Percentiles rank a stretch among this genome's conserved stretches.
Conservation (phyloP, 257 asterid genomes). For the Solanum piurae region DNA sequence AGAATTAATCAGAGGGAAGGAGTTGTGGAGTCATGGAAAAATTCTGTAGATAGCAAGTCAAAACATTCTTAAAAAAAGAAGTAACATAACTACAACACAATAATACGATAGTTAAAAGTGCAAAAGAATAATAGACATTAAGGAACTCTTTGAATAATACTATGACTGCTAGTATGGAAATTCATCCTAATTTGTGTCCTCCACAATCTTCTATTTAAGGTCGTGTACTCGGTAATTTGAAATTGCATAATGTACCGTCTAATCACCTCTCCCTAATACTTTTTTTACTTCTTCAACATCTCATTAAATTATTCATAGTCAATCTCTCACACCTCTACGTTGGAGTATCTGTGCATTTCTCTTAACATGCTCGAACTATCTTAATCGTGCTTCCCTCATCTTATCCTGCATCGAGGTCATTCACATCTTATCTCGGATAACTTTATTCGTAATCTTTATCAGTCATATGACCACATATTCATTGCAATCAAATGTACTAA, state of each 20-base stretch:
- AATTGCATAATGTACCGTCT: rapidly evolving
- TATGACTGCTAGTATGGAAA: no score
- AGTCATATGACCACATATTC: neutral
- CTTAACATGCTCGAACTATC: neutral
- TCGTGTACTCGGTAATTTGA: no score
- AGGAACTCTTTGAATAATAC: neutral
- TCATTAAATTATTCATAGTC: no score
- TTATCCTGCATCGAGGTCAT: neutral
- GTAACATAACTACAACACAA: neutral
- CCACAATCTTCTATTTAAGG: neutral
- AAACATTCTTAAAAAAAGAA: no score
- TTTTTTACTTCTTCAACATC: neutral
- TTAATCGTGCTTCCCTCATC: neutral
- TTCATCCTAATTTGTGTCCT: neutral
- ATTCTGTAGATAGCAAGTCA: neutral
- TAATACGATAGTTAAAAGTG: neutral
- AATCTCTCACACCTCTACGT: neutral
- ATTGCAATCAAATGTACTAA: neutral
- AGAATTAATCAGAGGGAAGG: no score
- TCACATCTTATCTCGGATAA: neutral
- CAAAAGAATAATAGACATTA: neutral
- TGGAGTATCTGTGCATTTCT: rapidly evolving
- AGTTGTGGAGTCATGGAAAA: neutral
- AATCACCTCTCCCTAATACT: neutral
- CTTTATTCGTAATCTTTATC: no score